Evolutionary conservation across 805 yeast species (phyloP).

Genomic region (Yarrowia yakushimensis): DNA sequence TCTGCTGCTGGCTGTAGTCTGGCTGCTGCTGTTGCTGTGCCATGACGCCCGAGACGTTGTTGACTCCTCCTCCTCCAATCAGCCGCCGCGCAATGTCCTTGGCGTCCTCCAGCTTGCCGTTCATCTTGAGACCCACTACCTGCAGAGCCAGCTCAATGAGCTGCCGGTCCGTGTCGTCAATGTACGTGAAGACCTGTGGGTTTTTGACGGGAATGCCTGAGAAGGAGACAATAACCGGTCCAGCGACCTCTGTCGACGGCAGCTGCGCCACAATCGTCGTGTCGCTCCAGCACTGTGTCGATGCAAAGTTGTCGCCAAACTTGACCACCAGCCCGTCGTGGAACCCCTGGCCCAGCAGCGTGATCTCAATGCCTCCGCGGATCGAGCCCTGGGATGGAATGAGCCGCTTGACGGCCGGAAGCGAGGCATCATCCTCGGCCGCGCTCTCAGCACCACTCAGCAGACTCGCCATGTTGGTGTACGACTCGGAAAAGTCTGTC

Average conservation of each 20-base stretch:
- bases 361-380: conserved; percentile 94
- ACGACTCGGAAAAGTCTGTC: conserved; percentile 8
- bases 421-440: background rate
- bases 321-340: conserved; percentile 76
- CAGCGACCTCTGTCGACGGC: conserved; percentile 87
- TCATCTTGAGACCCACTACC: conserved; percentile 95
- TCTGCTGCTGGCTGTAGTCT: background rate
- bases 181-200: conserved; percentile 73
- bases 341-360: conserved; percentile 83
- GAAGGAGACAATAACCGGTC: conserved; percentile 89
- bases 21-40: background rate
- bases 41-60: background rate
- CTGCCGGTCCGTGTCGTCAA: conserved; percentile 94
- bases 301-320: conserved; percentile 62
- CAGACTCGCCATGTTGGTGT: background rate
- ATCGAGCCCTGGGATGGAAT: conserved; percentile 96
- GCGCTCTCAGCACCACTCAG: conserved; percentile 25
- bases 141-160: conserved; percentile 92
- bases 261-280: conserved; percentile 88
- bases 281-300: conserved; percentile 95
- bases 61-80: conserved; percentile 52
- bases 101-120: conserved; percentile 92
- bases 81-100: conserved; percentile 88
- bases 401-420: conserved; percentile 72
- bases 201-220: conserved; percentile 47